Conservation (phyloP, 164 flowering plant species). For the Saururus chinensis region DNA sequence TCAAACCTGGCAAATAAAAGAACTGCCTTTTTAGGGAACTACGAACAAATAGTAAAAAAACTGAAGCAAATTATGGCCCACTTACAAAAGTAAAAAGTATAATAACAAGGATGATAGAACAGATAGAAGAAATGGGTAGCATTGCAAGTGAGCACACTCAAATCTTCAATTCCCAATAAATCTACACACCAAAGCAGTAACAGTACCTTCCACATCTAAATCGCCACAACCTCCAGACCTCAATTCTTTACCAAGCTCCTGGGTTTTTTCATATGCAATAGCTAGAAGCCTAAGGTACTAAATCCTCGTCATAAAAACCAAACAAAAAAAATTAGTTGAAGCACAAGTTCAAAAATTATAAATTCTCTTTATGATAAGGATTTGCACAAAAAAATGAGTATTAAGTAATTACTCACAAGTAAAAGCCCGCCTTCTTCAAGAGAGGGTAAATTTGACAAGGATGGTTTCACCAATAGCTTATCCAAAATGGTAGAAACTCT, state of each 20-base stretch:
- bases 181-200: background rate
- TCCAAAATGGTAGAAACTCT: slow-evolving; percentile 84
- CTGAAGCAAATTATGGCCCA: slow-evolving; percentile 2
- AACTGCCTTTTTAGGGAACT: too few species aligned
- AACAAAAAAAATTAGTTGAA: slow-evolving; percentile 14
- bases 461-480: slow-evolving; percentile 79
- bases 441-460: slow-evolving; percentile 77
- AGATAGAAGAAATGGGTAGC: background rate
- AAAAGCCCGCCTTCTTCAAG: slow-evolving; percentile 86
- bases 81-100: slow-evolving; percentile 3
- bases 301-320: slow-evolving; percentile 12
- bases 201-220: slow-evolving; percentile 88
- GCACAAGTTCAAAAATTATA: background rate
- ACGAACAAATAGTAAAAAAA: too few species aligned
- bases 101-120: background rate
- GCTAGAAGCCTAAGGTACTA: slow-evolving; percentile 97
- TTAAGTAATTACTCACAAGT: slow-evolving; percentile 44
- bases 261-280: slow-evolving; percentile 93
- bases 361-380: background rate
- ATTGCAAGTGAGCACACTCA: background rate
- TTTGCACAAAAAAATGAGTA: background rate
- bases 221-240: slow-evolving; percentile 96
- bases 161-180: background rate
- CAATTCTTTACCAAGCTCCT: slow-evolving; percentile 86
- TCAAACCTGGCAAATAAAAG: slow-evolving; percentile 43